A percentile compares a stretch with the other conserved stretches of the same genome.
These are phyloP conservation scores for Talaromyces sp. DNA, from an alignment of 2,329 filamentous ascomycete genomes.

Conservation along the genomic window DNA sequence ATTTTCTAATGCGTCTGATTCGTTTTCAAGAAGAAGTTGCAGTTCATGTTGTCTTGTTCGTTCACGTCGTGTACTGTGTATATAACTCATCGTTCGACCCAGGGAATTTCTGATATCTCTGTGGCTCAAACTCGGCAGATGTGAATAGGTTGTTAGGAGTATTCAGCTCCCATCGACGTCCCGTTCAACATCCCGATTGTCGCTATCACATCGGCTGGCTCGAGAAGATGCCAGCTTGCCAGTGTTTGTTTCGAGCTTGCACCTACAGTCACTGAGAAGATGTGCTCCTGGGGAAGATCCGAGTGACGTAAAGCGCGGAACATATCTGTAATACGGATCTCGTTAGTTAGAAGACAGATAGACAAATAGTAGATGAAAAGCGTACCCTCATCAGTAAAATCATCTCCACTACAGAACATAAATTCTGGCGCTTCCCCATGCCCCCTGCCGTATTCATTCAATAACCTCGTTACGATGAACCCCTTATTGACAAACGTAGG, in stretches of 20 bases:
- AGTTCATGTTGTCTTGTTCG: neutral
- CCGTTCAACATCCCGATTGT: conserved; percentile 52
- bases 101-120: neutral
- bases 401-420: conserved; percentile 85
- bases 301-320: conserved; percentile 70
- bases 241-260: conserved; percentile 87
- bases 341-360: conserved; percentile 1
- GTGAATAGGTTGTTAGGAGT: conserved; percentile 2
- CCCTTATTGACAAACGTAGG: conserved; percentile 98
- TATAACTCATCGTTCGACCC: neutral
- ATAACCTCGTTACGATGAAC: conserved; percentile 80
- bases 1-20: neutral
- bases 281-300: conserved; percentile 56
- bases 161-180: conserved; percentile 14
- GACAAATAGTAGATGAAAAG: conserved; percentile 14
- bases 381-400: conserved; percentile 93
- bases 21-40: neutral
- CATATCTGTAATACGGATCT: conserved; percentile 54
- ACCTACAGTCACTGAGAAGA: conserved; percentile 89
- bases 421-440: conserved; percentile 66
- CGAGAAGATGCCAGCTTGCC: conserved; percentile 82
- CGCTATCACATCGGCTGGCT: conserved; percentile 82
- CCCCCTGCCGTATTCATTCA: conserved; percentile 61
- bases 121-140: neutral
- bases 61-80: conserved; percentile 1